These are phyloP conservation scores for Vitellaria paradoxa DNA, from an alignment of 179 eudicot genomes.

Conservation along the genomic window DNA sequence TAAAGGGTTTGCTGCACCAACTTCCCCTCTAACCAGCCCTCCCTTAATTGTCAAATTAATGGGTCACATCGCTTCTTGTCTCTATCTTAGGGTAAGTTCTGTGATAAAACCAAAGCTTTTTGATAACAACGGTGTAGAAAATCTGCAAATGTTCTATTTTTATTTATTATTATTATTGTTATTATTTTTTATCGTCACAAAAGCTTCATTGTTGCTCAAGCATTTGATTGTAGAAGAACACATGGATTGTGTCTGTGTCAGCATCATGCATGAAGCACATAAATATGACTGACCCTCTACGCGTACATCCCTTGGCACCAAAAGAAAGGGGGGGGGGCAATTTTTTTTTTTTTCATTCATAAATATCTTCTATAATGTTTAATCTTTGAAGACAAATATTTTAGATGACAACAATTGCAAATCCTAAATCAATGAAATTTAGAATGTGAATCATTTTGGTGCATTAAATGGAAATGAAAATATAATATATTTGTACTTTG, in stretches of 20 bases:
- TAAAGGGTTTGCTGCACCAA: conserved; percentile 67
- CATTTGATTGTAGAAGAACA: background rate
- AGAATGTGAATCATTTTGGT: too few relatives aligned
- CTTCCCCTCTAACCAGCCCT: conserved; percentile 43
- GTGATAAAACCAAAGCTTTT: conserved; percentile 13
- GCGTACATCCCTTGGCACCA: too few relatives aligned
- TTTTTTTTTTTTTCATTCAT: background rate
- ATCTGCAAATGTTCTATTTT: background rate
- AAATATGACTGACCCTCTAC: too few relatives aligned
- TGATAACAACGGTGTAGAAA: conserved; percentile 13
- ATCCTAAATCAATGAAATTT: too few relatives aligned
- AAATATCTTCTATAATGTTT: background rate
- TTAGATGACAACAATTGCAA: too few relatives aligned
- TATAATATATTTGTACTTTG: too few relatives aligned
- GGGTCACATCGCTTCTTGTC: conserved; percentile 30
- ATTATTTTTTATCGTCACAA: background rate
- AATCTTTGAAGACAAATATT: background rate
- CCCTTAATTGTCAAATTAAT: conserved; percentile 34
- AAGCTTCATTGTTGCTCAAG: background rate
- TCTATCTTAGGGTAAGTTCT: background rate
- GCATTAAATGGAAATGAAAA: too few relatives aligned
- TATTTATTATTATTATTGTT: background rate
- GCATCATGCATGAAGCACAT: background rate
- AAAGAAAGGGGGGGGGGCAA: too few relatives aligned
- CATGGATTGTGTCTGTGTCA: background rate